Conservation (phyloP, 2,329 filamentous ascomycete species). For the Pseudocercospora fijiensis region DNA sequence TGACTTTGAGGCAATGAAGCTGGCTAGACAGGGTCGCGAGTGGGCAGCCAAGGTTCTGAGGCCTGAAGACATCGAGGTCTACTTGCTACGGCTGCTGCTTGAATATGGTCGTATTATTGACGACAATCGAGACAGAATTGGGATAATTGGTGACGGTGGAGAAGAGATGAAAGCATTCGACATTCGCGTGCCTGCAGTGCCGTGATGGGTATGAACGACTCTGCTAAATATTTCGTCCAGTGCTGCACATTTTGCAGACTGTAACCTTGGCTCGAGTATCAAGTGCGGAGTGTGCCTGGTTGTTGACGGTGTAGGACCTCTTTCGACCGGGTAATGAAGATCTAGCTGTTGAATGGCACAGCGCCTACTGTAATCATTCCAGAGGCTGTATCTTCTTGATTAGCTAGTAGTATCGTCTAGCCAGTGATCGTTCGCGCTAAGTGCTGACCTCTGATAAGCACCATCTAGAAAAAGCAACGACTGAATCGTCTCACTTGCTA, state of each 20-base stretch:
- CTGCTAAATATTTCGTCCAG: not conserved
- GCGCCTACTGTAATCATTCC: not conserved
- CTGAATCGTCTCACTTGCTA: not conserved
- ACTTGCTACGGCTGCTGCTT: conserved; percentile 19
- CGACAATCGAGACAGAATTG: conserved; percentile 4
- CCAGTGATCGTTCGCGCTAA: not conserved
- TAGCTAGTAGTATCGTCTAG: not conserved
- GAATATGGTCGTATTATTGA: conserved; percentile 16
- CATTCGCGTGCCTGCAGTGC: not conserved
- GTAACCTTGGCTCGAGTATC: not conserved
- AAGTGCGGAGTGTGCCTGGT: not conserved
- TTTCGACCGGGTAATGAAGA: not conserved
- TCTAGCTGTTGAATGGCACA: not conserved
- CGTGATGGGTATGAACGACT: not conserved
- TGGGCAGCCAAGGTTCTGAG: conserved; percentile 20
- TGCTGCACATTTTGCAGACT: not conserved
- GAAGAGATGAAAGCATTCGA: conserved; percentile 5
- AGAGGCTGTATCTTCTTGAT: not conserved
- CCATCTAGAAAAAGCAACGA: not conserved
- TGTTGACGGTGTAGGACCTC: not conserved
- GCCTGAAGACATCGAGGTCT: conserved; percentile 22
- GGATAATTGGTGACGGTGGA: conserved; percentile 1
- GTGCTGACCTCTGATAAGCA: not conserved
- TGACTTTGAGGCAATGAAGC: conserved; percentile 41
- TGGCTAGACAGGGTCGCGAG: conserved; percentile 52